Percentiles rank a stretch among this genome's conserved stretches.
These are phyloP conservation scores for Fusarium papillatum DNA, from an alignment of 2,329 filamentous ascomycete species.

Conservation along the genomic window DNA sequence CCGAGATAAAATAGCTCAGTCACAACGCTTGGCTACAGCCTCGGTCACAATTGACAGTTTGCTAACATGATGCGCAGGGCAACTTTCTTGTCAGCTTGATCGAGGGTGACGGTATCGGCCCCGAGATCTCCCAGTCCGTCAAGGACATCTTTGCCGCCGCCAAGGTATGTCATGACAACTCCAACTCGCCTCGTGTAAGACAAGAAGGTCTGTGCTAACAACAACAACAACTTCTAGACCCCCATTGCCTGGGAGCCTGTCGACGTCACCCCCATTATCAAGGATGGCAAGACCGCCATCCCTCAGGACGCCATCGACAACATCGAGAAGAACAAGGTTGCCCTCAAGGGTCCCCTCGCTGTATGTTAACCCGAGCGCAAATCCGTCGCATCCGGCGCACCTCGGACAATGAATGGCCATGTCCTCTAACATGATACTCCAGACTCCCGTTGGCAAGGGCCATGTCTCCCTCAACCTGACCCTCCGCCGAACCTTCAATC, in stretches of 20 bases:
- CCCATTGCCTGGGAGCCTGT: constrained; percentile 98
- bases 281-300: constrained; percentile 96
- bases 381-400: constrained; percentile 13
- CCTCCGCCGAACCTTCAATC: constrained; percentile 98
- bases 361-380: constrained; percentile 64
- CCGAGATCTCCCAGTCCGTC: constrained; percentile 97
- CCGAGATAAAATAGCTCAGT: constrained; percentile 59
- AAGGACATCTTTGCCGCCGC: constrained; percentile 99
- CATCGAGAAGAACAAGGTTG: constrained; percentile 95
- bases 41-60: constrained; percentile 30
- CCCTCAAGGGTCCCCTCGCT: constrained; percentile 97
- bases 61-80: constrained; percentile 69
- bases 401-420: neutral
- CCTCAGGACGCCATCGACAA: constrained; percentile 93
- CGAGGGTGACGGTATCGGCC: constrained; percentile 98
- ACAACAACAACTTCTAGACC: constrained; percentile 63
- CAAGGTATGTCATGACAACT: constrained; percentile 71
- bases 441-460: constrained; percentile 98
- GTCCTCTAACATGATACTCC: constrained; percentile 32
- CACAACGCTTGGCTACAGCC: constrained; percentile 33
- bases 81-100: constrained; percentile 97
- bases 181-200: constrained; percentile 19
- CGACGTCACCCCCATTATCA: constrained; percentile 93
- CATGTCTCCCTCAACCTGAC: constrained; percentile 99
- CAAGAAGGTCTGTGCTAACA: constrained; percentile 40